Conservation (phyloP, 768 basidiomycete species). For the Tulasnella sp. region DNA sequence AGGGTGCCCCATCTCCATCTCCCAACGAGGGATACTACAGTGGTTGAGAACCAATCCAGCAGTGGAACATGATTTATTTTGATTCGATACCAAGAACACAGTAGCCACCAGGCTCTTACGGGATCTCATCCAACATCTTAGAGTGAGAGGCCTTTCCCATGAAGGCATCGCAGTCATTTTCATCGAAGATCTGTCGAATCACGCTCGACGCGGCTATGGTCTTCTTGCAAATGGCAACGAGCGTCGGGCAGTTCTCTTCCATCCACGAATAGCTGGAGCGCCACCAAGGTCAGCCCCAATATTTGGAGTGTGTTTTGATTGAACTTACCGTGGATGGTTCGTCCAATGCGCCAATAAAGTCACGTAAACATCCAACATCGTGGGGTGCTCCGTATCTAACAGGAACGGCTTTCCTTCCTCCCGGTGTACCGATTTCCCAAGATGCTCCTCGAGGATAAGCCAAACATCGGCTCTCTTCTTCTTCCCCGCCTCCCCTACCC, state of each 20-base stretch:
- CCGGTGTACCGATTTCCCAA: neutral
- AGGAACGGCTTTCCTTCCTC: conserved; percentile 3
- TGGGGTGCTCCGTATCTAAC: conserved; percentile 12
- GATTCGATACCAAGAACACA: no score
- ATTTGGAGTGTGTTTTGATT: no score
- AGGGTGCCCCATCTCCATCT: no score
- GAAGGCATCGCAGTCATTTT: conserved; percentile 5
- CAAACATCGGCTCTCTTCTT: conserved; percentile 1
- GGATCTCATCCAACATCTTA: neutral
- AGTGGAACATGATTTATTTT: no score
- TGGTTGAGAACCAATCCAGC: no score
- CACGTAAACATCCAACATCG: conserved; percentile 7
- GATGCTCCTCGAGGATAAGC: conserved; percentile 2
- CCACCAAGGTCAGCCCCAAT: no score
- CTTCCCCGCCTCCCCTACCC: neutral
- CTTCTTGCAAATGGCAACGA: neutral
- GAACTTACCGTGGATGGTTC: conserved; percentile 8
- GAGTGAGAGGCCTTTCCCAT: neutral
- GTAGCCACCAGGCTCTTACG: no score
- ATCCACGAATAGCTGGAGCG: conserved; percentile 5
- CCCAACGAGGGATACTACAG: no score
- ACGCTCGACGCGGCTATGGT: conserved; percentile 5
- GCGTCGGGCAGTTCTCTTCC: conserved; percentile 12
- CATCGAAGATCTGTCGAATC: neutral
- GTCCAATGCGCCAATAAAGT: conserved; percentile 10